Percentiles rank a stretch among this genome's conserved stretches.
These are phyloP conservation scores for Lactarius pseudohatsudake DNA, from an alignment of 768 basidiomycete species.

Conservation along the genomic window DNA sequence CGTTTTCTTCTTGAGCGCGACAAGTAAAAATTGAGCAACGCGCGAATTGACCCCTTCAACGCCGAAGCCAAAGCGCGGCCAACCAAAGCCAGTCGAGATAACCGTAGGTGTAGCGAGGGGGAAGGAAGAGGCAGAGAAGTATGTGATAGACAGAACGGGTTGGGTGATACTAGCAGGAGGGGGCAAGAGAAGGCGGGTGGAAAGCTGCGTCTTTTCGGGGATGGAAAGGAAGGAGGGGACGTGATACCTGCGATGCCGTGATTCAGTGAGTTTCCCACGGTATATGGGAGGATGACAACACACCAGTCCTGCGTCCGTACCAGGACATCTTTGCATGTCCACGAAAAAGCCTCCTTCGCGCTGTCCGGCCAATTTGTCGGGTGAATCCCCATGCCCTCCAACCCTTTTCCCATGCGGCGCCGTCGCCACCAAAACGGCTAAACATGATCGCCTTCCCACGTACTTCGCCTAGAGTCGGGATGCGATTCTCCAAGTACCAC, in stretches of 20 bases:
- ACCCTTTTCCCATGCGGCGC: slow-evolving; percentile 66
- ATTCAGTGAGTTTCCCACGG: slow-evolving; percentile 6
- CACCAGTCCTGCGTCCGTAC: slow-evolving; percentile 88
- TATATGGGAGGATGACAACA: slow-evolving; percentile 22
- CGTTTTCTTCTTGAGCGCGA: slow-evolving; percentile 39
- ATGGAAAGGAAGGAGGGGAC: slow-evolving; percentile 80
- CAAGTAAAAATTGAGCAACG: slow-evolving; percentile 70
- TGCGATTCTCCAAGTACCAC: slow-evolving; percentile 82
- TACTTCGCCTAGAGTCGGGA: slow-evolving; percentile 81
- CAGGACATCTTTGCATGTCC: slow-evolving; percentile 68
- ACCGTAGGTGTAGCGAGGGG: slow-evolving; percentile 77
- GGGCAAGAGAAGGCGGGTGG: slow-evolving; percentile 54
- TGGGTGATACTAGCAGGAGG: slow-evolving; percentile 35
- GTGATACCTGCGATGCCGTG: slow-evolving; percentile 56
- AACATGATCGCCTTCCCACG: slow-evolving; percentile 84
- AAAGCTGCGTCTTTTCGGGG: slow-evolving; percentile 71
- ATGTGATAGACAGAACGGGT: slow-evolving; percentile 67
- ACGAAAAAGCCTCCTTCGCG: slow-evolving; percentile 66
- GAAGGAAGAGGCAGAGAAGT: slow-evolving; percentile 76
- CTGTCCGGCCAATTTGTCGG: slow-evolving; percentile 87
- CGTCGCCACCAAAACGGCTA: slow-evolving; percentile 77
- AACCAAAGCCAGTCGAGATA: slow-evolving; percentile 82
- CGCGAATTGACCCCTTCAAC: slow-evolving; percentile 84
- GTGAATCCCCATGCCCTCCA: slow-evolving; percentile 82
- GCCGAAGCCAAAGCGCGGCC: slow-evolving; percentile 72